Evolutionary conservation across 371 early-diverging fungal genomes (phyloP), one percentile per base, ranked within the genome.

Genomic region (Mucor saturninus): DNA sequence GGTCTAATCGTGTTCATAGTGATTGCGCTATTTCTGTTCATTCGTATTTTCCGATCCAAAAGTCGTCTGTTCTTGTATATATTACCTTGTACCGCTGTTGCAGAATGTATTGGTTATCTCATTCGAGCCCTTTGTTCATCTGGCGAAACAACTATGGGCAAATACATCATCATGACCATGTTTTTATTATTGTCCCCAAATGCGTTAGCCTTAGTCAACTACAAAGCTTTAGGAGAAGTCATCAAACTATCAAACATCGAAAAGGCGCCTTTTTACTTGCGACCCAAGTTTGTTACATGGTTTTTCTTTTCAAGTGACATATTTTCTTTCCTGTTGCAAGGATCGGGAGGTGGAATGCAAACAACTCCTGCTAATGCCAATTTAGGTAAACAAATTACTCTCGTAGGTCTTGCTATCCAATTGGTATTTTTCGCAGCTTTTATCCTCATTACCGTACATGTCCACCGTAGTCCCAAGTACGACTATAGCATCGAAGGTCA

Each of bases 281-380:
- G 50, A n/a, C 78, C 74, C n/a, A 65, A 71, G 40, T 77, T 78
- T 35, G 59, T 78, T 21, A 77, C 78, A 2, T 78, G 78, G 78
- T 74, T 77, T 15, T 78, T 78, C 42, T 74, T 77, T 38, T 15
- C 54, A 14, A 78, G 78, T 62, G 78, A 78, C 42, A 64, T 66
- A 6, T 60, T 66, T 43, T 40, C 61, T 2, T 66, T 66, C 31
- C 55, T 40, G n/a, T 31, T 66, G 7, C 67, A 66, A 53, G 67
- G 61, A 4, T 40, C 57, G 1, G 67, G 67, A 40, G 67, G 67
- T n/a, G 67, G 67, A 15, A 6, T 66, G 1, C 60, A 60, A 56
- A 28, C 59, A 1, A 53, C 31, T n/a, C 6, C 11, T 29, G 31
- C 15, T 31, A 49, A 15, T 58, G 29, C 32, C 0, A 11, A 21